Evolutionary conservation across 208 protist species (phyloP), one percentile per base, ranked within the genome.

Genomic region (Acanthamoeba quina): DNA sequence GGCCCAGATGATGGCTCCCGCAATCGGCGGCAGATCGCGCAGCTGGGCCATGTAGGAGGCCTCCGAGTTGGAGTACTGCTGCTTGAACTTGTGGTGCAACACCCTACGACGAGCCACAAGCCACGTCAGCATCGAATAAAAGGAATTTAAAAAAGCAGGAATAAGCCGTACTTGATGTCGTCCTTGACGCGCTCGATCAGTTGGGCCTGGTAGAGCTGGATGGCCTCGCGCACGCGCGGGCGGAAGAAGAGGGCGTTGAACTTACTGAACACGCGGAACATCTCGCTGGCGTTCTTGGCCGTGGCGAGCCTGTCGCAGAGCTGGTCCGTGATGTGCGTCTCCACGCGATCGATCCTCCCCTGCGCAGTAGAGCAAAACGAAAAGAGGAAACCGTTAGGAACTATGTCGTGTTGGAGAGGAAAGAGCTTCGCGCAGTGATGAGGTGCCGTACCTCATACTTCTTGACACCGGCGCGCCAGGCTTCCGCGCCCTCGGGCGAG

Each of bases 241-340:
- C 97, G 95, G 21, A 97, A 93, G 83, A 98, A 97, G 11, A 98
- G 90, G 56, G 96, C 96, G 88, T 98, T 98, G 93, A 98, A 98
- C 60, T 98, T 98, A 10, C 85, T 82, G 94, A 98, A 98, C 58
- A 98, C 97, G 66, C 97, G 94, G 88, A 98, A 98, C 98, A 98
- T 98, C 90, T 98, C 98, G 66, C 95, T 97, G 5, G 98, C 97
- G 85, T 93, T 98, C 66, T 96, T 95, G 2, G 98, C 98, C 24
- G 91, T 94, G 5, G 95, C 96, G 17, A 98, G 95, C 94, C 96
- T 95, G 68, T 98, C 97, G 52, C 96, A 85, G 7, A 98, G 94
- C 54, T 93, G 95, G 3, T 62, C 60, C 0, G 95, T 98, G 78
- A 98, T 98, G 5, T 96, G 89, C n/a, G 94, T 83, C 90, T 98